phyloP scores from a whole-genome alignment of 768 basidiomycete genomes.

The Macrocybe gigantea region DNA sequence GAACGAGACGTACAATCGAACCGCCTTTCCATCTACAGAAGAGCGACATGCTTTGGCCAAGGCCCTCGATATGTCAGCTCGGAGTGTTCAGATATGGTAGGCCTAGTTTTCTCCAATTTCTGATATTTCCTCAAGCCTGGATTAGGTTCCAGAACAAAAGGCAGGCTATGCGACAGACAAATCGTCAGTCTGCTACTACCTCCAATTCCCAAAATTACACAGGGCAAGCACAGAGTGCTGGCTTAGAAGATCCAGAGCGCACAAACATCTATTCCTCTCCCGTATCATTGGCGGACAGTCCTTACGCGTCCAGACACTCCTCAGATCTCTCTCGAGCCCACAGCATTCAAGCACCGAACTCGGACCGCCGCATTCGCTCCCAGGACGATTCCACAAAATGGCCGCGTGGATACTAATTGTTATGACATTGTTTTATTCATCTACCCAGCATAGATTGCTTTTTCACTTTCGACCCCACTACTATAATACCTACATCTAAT shows the following conservation, averaged over 20 bases:
- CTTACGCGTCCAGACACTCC: constrained; percentile 34
- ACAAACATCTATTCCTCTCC: constrained; percentile 23
- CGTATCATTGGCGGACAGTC: constrained; percentile 14
- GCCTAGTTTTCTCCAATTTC: constrained; percentile 12
- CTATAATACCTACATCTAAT: no score
- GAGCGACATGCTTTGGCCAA: constrained; percentile 76
- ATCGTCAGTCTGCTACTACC: constrained; percentile 52
- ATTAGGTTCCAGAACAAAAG: constrained; percentile 84
- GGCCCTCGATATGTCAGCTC: constrained; percentile 73
- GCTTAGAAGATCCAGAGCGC: constrained; percentile 32
- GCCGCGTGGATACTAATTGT: no score
- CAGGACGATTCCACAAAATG: no score
- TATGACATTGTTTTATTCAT: no score
- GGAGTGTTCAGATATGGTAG: constrained; percentile 86
- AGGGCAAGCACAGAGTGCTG: constrained; percentile 44
- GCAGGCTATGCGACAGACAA: constrained; percentile 76
- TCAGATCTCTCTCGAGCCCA: constrained; percentile 32
- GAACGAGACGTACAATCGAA: constrained; percentile 75
- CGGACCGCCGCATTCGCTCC: no score
- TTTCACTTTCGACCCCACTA: no score
- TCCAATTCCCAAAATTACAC: constrained; percentile 21
- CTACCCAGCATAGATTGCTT: no score
- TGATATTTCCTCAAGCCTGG: constrained; percentile 15
- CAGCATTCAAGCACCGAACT: constrained; percentile 18
- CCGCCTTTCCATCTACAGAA: constrained; percentile 85